Evolutionary conservation across 1,284 basidiomycete species (phyloP).

Genomic region (Sanguinoderma infundibulare): DNA sequence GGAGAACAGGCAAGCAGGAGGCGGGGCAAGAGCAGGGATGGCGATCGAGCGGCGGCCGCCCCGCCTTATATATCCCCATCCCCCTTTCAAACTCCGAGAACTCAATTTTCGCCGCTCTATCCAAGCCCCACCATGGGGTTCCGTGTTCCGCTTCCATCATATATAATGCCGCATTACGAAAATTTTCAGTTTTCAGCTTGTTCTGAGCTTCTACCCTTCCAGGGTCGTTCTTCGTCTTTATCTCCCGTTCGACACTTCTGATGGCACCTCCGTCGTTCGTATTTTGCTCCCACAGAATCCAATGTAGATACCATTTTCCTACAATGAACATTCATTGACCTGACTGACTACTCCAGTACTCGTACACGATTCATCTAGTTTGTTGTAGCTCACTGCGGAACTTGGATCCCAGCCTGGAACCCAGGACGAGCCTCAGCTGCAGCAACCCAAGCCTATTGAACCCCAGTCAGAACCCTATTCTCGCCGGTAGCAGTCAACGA

Average conservation of each 20-base stretch:
- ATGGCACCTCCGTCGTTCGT: not conserved
- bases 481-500: not conserved
- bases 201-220: conserved; percentile 28
- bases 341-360: not conserved
- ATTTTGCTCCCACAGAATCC: too few species aligned
- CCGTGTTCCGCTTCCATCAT: conserved; percentile 56
- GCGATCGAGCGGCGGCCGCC: too few species aligned
- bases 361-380: not conserved
- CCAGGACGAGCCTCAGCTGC: conserved; percentile 28
- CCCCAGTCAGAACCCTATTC: not conserved
- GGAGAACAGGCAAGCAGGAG: conserved; percentile 33
- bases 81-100: too few species aligned
- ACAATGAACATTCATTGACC: too few species aligned
- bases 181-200: conserved; percentile 59
- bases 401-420: conserved; percentile 31
- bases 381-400: conserved; percentile 16
- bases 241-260: not conserved
- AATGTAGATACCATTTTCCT: too few species aligned
- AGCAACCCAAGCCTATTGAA: conserved; percentile 30
- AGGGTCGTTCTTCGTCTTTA: conserved; percentile 4
- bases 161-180: conserved; percentile 53
- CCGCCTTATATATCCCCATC: conserved; percentile 58
- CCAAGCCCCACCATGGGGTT: conserved; percentile 75
- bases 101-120: too few species aligned
- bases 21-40: conserved; percentile 35